phyloP scores from a whole-genome alignment of 306 rosid genomes.

The Leucaena leucocephala region DNA sequence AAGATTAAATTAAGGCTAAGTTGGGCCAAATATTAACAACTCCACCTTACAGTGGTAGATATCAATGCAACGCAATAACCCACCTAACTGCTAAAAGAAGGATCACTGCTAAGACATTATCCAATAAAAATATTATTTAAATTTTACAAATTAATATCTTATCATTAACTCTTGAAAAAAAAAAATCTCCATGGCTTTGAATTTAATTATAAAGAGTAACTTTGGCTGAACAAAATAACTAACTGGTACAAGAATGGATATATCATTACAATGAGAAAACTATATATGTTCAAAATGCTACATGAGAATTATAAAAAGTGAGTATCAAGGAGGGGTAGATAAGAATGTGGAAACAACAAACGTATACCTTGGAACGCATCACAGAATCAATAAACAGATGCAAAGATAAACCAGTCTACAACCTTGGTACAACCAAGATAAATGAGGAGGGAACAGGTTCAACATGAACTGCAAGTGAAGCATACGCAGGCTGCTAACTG shows the following conservation, averaged over 20 bases:
- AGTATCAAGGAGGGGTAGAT: conserved; percentile 26
- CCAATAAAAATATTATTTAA: neutral
- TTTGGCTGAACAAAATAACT: conserved; percentile 9
- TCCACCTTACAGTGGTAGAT: neutral
- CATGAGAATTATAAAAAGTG: conserved; percentile 35
- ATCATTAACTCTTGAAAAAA: too few species aligned
- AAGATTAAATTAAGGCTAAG: neutral
- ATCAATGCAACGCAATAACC: neutral
- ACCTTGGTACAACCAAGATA: conserved; percentile 47
- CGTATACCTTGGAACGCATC: conserved; percentile 45
- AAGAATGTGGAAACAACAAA: conserved; percentile 46
- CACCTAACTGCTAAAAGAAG: neutral
- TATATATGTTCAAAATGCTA: conserved; percentile 39
- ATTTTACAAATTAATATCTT: neutral
- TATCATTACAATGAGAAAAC: conserved; percentile 46
- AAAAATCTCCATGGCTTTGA: neutral
- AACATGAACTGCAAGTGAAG: conserved; percentile 46
- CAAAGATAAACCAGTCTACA: conserved; percentile 41
- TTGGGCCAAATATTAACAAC: neutral
- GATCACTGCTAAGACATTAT: neutral
- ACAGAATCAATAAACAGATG: conserved; percentile 46
- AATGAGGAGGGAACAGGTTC: conserved; percentile 31
- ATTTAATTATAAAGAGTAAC: neutral
- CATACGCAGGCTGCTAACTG: conserved; percentile 38
- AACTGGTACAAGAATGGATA: conserved; percentile 39